phyloP scores from a whole-genome alignment of 208 protist genomes.

The Leishmania amazonensis region DNA sequence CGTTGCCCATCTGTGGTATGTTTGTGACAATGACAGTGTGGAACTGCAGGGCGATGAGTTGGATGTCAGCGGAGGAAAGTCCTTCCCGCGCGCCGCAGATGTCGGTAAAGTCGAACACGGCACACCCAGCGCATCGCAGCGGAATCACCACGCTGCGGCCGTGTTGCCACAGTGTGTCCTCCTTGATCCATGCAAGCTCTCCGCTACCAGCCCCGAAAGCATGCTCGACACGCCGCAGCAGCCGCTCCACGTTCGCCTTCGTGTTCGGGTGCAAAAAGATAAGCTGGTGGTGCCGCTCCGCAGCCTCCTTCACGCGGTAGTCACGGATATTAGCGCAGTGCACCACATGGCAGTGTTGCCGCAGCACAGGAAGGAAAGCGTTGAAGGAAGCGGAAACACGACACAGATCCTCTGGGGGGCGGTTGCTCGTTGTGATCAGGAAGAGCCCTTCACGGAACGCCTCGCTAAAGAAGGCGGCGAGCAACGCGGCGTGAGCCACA shows the following conservation, averaged over 20 bases:
- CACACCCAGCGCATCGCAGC: slow-evolving; percentile 65
- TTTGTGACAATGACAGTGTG: slow-evolving; percentile 86
- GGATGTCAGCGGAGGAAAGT: slow-evolving; percentile 71
- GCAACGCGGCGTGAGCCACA: slow-evolving; percentile 79
- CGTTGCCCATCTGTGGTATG: slow-evolving; percentile 68
- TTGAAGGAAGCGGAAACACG: slow-evolving; percentile 67
- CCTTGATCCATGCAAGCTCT: slow-evolving; percentile 43
- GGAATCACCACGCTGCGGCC: slow-evolving; percentile 70
- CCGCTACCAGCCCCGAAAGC: slow-evolving; percentile 25
- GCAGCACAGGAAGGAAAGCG: slow-evolving; percentile 59
- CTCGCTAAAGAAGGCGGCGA: slow-evolving; percentile 78
- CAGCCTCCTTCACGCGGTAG: slow-evolving; percentile 48
- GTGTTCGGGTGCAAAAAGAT: slow-evolving; percentile 75
- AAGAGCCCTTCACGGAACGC: slow-evolving; percentile 76
- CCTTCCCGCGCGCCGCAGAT: slow-evolving; percentile 59
- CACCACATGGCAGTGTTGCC: slow-evolving; percentile 69
- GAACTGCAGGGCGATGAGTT: slow-evolving; percentile 67
- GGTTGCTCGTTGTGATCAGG: slow-evolving; percentile 88
- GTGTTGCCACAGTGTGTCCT: slow-evolving; percentile 63
- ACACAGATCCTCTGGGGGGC: slow-evolving; percentile 77
- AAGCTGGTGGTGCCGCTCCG: slow-evolving; percentile 44
- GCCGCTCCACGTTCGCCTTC: slow-evolving; percentile 38
- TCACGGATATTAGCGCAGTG: slow-evolving; percentile 57
- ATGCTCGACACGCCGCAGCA: slow-evolving; percentile 61
- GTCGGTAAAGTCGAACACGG: slow-evolving; percentile 82